Evolutionary conservation across 495 filamentous ascomycete species (phyloP).

Genomic region (Beverwykella pulmonaria): DNA sequence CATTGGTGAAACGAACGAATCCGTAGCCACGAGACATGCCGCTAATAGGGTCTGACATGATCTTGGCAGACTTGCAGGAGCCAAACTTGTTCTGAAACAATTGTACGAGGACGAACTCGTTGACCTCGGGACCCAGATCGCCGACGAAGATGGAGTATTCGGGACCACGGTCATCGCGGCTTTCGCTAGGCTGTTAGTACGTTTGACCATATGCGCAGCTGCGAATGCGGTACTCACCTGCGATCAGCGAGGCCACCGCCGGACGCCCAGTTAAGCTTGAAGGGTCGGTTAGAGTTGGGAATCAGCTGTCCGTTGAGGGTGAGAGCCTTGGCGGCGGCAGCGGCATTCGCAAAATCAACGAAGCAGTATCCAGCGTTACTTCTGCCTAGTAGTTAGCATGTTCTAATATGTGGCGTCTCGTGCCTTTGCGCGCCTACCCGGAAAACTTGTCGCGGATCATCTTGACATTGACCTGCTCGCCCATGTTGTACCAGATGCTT

Average conservation of each 20-base stretch:
- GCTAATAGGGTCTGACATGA: conserved; percentile 98
- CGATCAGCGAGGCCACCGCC: conserved; percentile 94
- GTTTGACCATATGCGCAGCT: neutral
- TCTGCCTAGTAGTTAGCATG: conserved; percentile 58
- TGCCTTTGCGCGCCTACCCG: conserved; percentile 68
- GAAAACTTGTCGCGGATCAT: conserved; percentile 99
- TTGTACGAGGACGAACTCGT: conserved; percentile 95
- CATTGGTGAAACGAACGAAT: conserved; percentile 95
- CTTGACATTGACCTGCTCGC: conserved; percentile 95
- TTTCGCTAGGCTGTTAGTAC: conserved; percentile 42
- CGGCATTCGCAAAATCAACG: conserved; percentile 84
- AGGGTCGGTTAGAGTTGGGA: conserved; percentile 90
- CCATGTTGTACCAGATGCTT: conserved; percentile 86
- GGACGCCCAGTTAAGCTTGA: conserved; percentile 99
- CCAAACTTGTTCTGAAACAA: conserved; percentile 96
- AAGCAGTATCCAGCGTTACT: conserved; percentile 99
- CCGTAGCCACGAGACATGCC: conserved; percentile 98
- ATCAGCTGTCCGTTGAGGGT: conserved; percentile 86
- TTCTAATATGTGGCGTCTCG: conserved; percentile 7
- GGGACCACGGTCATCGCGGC: conserved; percentile 91
- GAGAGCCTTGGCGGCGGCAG: conserved; percentile 88
- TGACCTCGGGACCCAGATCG: conserved; percentile 96
- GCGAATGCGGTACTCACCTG: conserved; percentile 59
- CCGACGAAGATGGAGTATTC: conserved; percentile 98
- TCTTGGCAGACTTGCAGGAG: conserved; percentile 98